These are phyloP conservation scores for Anisodus acutangulus DNA, from an alignment of 257 asterid genomes.

Conservation along the genomic window DNA sequence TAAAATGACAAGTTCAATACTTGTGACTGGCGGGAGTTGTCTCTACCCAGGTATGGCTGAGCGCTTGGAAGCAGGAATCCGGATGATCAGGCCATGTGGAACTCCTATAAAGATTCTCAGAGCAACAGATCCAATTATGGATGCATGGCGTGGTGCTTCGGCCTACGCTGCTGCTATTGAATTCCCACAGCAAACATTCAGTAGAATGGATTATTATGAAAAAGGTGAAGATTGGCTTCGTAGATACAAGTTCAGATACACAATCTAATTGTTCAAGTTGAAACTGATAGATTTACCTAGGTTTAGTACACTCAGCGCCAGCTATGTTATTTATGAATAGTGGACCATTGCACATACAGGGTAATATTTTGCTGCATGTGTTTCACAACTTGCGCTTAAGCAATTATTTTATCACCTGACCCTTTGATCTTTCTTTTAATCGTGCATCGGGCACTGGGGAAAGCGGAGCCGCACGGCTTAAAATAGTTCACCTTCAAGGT, in stretches of 20 bases:
- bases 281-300: not conserved
- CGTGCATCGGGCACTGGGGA: not conserved
- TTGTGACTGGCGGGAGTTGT: slow-evolving; percentile 92
- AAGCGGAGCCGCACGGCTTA: not conserved
- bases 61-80: slow-evolving; percentile 82
- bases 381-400: slow-evolving; percentile 16
- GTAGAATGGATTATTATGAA: slow-evolving; percentile 80
- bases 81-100: slow-evolving; percentile 84
- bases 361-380: not conserved
- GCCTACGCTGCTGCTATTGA: slow-evolving; percentile 61
- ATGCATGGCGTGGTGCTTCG: slow-evolving; percentile 98
- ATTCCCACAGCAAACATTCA: slow-evolving; percentile 74
- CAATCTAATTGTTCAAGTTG: slow-evolving; percentile 43
- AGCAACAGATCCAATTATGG: slow-evolving; percentile 74
- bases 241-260: slow-evolving; percentile 61
- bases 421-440: not conserved
- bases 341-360: not conserved
- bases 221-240: slow-evolving; percentile 94
- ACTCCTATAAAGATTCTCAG: slow-evolving; percentile 61
- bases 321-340: slow-evolving; percentile 15
- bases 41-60: slow-evolving; percentile 77
- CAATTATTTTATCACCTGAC: not conserved
- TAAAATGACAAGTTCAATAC: slow-evolving; percentile 70
- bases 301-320: not conserved
- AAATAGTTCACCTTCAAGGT: not conserved